Evolutionary conservation across 2,329 filamentous ascomycete genomes (phyloP), one percentile per base, ranked within the genome.

Genomic region (Huntiella bhutanensis): DNA sequence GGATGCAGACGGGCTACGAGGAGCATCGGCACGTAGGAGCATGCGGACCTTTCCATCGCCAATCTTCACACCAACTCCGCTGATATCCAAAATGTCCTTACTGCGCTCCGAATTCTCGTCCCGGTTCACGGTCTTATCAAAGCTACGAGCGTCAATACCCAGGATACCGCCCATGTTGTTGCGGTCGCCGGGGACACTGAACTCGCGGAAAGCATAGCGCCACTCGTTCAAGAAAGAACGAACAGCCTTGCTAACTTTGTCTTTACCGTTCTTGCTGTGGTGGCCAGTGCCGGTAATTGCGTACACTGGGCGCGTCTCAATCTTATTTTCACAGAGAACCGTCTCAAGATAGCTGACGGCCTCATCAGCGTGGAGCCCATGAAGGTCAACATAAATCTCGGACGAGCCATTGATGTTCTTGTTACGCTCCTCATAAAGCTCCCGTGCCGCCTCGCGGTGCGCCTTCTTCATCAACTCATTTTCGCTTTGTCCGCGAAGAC

Each of bases 311-410:
- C 77, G 73, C 33, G 70, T 71, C 54, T 82, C 77, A 53, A 75
- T 70, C 53, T 70, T 73, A 57, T 95, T 91, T 57, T 92, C 84
- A 51, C 87, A 68, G 16, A 98, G 75, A 35, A 92, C 82, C 52
- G 80, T 80, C 60, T 91, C 85, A 3, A 98, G 73, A 56, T 96
- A 96, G 53, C 91, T 83, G 36, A 96, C 85, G 4, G 88, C 91
- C 66, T 98, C 91, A 57, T 96, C 88, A 0, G 91, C 86, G 57
- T 96, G 91, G n/a, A 98, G 73, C n/a, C 91, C 91, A 60, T 98
- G 91, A 32, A 98, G 69, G 62, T 98, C 91, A 46, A 96, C 81
- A 62, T 92, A 98, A 38, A 95, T 75, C 64, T 98, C 91, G 36
- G 74, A 63, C 49, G 66, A 64, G 50, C 65, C 66, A 36, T 62